Base-by-base conservation (phyloP, 768 basidiomycete genomes). In the Boletellus emodensis region DNA sequence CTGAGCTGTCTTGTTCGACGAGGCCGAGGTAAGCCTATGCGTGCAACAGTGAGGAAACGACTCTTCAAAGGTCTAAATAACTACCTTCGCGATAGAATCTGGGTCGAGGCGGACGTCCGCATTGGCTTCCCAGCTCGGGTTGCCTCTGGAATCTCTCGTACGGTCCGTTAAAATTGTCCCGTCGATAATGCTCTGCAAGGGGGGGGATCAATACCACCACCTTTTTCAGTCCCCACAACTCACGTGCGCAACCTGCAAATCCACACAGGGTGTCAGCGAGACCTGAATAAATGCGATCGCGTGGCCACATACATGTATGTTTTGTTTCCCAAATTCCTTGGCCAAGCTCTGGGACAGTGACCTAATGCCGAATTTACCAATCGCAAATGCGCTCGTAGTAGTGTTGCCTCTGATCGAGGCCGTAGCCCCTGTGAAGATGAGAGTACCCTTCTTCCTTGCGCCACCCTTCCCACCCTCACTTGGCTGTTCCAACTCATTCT, bases 391-490 rank as follows among this genome's bases (percentile, higher is more conserved):
- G 44, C 82, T 83, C 0, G 84, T 85, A 0, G 66, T 68, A 3
- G 70, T 68, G 48, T 86, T 87, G 6, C 87, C 87, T 48, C 87
- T 70, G 17, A 78, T 48, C 46, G 80, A 75, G 6, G 87, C 82
- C 7, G 87, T 88, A 2, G 87, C 87, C 0, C 86, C 85, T 0
- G 86, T 89, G 61, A 87, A 86, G 13, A 87, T 75, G 41, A 89
- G 65, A 0, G 82, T 78, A 7, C 87, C 87, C 24, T 76, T 72
- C 60, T 79, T 79, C 11, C 83, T 81, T n/a, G 63, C 65, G n/a
- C 68, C 65, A 14, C 58, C 69, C 22, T 55, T 58, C 22, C 68
- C 69, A 1, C 71, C 61, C 42, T 75, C 67, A n/a, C 72, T 72
- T 7, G 77, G 62, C 10, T 74, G 72, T 54, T 70, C 65, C 8